Evolutionary conservation across 2,329 filamentous ascomycete species (phyloP).

Genomic region (Penicillium sp.): DNA sequence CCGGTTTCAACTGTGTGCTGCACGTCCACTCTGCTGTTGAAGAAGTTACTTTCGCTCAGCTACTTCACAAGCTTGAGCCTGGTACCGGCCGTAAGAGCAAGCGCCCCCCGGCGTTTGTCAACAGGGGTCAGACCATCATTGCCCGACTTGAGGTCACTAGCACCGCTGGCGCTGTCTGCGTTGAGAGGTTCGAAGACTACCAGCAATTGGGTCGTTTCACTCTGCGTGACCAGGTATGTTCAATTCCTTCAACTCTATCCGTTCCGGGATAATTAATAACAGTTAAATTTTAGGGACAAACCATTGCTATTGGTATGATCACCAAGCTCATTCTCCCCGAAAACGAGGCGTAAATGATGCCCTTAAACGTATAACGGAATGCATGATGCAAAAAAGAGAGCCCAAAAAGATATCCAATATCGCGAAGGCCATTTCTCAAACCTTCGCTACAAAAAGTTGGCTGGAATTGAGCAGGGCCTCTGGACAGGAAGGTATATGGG

Average conservation of each 20-base stretch:
- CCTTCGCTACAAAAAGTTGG: neutral
- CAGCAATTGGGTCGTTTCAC: constrained; percentile 91
- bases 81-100: constrained; percentile 93
- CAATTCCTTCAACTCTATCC: neutral
- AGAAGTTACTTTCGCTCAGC: constrained; percentile 84
- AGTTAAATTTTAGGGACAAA: constrained; percentile 71
- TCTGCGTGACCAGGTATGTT: constrained; percentile 74
- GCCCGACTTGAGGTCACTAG: constrained; percentile 85
- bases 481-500: constrained; percentile 15
- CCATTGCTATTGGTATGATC: constrained; percentile 98
- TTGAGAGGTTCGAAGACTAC: constrained; percentile 95
- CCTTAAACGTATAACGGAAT: constrained; percentile 2
- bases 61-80: constrained; percentile 94
- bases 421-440: neutral
- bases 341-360: constrained; percentile 16
- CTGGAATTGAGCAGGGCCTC: constrained; percentile 4
- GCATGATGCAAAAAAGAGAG: constrained; percentile 1
- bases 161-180: constrained; percentile 80
- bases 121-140: constrained; percentile 77
- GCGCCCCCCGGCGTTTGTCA: constrained; percentile 86
- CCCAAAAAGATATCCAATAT: constrained; percentile 7
- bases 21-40: constrained; percentile 97
- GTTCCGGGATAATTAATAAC: constrained; percentile 20
- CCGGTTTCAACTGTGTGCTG: constrained; percentile 96
- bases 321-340: constrained; percentile 69